A percentile compares a stretch with the other conserved stretches of the same genome.
phyloP scores from a whole-genome alignment of 2,329 filamentous ascomycete genomes.

The Penicillium sp. region DNA sequence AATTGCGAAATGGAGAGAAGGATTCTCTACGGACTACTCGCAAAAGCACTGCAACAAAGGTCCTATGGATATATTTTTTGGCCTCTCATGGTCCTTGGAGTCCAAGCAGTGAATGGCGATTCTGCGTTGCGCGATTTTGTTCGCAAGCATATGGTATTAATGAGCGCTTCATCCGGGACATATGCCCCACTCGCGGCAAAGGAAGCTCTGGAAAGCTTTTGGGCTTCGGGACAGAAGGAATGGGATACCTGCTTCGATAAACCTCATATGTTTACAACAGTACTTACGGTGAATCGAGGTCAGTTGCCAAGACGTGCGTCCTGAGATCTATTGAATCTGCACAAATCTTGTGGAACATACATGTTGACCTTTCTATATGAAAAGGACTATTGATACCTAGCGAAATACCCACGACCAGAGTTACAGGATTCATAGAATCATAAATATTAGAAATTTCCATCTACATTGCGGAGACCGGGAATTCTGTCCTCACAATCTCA shows the following conservation, averaged over 20 bases:
- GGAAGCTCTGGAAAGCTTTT: constrained; percentile 38
- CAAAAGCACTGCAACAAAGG: constrained; percentile 6
- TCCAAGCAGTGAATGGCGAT: constrained; percentile 30
- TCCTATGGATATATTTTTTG: constrained; percentile 33
- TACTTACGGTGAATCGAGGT: constrained; percentile 1
- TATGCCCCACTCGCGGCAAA: constrained; percentile 38
- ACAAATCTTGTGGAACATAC: neutral
- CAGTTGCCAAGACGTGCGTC: neutral
- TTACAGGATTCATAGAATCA: no score
- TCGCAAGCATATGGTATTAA: constrained; percentile 24
- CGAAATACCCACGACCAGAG: neutral
- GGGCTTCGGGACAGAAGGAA: constrained; percentile 33
- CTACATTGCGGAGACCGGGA: no score
- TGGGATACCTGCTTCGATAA: constrained; percentile 49
- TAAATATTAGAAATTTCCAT: no score
- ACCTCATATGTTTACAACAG: constrained; percentile 25
- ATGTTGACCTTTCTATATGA: neutral
- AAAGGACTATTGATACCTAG: neutral
- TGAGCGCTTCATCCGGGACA: constrained; percentile 34
- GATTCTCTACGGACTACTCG: constrained; percentile 1
- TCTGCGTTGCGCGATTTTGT: constrained; percentile 33
- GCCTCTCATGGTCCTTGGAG: constrained; percentile 43
- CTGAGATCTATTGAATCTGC: neutral
- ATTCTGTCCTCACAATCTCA: no score
- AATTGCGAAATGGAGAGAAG: neutral